Evolutionary conservation across 257 asterid species (phyloP).

Genomic region (Scutellaria galericulata): DNA sequence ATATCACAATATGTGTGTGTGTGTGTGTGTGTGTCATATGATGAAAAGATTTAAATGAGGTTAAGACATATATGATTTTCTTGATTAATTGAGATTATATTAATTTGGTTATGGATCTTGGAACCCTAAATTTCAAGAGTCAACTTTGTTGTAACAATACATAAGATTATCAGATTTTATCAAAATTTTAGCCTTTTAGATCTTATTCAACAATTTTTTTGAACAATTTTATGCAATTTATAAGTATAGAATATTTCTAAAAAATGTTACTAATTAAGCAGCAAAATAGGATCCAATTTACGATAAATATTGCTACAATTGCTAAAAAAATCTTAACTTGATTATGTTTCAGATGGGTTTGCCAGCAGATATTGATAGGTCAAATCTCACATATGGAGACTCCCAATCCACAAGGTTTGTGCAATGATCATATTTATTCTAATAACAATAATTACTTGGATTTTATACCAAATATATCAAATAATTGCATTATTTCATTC

Average conservation of each 20-base stretch:
- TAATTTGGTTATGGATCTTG: not conserved
- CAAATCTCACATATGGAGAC: conserved; percentile 61
- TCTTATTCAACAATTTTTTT: too few species aligned
- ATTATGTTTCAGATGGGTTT: conserved; percentile 60
- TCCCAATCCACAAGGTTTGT: conserved; percentile 66
- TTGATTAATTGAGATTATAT: too few species aligned
- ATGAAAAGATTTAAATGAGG: too few species aligned
- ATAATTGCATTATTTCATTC: not conserved
- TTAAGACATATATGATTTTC: too few species aligned
- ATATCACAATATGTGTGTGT: too few species aligned
- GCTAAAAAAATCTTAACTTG: not conserved
- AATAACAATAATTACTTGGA: not conserved
- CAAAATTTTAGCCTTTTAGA: not conserved
- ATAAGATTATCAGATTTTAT: not conserved
- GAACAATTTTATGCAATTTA: not conserved
- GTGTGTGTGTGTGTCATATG: too few species aligned
- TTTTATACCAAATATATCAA: not conserved
- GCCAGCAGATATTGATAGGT: conserved; percentile 62
- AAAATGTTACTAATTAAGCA: not conserved
- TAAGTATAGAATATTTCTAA: not conserved
- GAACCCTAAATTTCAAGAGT: conserved; percentile 40
- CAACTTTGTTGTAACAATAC: conserved; percentile 5
- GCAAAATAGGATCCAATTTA: not conserved
- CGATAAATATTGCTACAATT: too few species aligned
- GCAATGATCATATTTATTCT: not conserved